These are phyloP conservation scores for Dillenia suffruticosa DNA, from an alignment of 164 flowering plant species.

Conservation along the genomic window DNA sequence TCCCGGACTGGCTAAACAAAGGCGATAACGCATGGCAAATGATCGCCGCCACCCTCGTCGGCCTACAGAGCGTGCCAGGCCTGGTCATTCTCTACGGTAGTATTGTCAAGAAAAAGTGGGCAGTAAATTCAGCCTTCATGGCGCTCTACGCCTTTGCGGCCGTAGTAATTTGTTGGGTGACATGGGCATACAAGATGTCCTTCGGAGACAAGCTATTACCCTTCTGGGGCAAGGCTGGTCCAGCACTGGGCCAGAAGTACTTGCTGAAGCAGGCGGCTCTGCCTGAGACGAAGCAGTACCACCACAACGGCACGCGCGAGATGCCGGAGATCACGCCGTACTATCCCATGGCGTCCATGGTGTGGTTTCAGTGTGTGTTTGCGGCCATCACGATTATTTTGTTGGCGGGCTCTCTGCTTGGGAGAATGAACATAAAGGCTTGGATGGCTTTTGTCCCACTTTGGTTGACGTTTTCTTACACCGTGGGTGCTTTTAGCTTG, in stretches of 20 bases:
- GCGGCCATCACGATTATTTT: constrained; percentile 17
- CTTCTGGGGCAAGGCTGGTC: constrained; percentile 20
- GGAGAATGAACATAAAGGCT: constrained; percentile 22
- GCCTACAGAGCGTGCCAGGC: constrained; percentile 22
- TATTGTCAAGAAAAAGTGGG: constrained; percentile 16
- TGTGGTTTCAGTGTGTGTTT: constrained; percentile 21
- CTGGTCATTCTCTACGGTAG: constrained; percentile 19
- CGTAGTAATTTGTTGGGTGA: constrained; percentile 18
- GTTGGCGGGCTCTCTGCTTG: constrained; percentile 20
- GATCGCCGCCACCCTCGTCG: constrained; percentile 21
- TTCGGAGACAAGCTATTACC: constrained; percentile 19
- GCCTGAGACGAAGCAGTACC: constrained; percentile 9
- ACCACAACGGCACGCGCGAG: constrained; percentile 12
- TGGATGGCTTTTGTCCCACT: constrained; percentile 26
- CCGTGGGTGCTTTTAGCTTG: constrained; percentile 19
- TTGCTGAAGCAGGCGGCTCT: constrained; percentile 12
- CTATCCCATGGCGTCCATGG: constrained; percentile 17
- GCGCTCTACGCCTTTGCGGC: constrained; percentile 24
- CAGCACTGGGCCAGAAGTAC: constrained; percentile 12
- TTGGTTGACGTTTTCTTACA: constrained; percentile 23
- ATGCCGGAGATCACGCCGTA: constrained; percentile 7
- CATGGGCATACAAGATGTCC: constrained; percentile 22
- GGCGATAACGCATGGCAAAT: constrained; percentile 27
- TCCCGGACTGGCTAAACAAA: constrained; percentile 18
- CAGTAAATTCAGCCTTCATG: constrained; percentile 24